Base-by-base conservation (phyloP, 768 basidiomycete species). In the Pulveroboletus sp. region DNA sequence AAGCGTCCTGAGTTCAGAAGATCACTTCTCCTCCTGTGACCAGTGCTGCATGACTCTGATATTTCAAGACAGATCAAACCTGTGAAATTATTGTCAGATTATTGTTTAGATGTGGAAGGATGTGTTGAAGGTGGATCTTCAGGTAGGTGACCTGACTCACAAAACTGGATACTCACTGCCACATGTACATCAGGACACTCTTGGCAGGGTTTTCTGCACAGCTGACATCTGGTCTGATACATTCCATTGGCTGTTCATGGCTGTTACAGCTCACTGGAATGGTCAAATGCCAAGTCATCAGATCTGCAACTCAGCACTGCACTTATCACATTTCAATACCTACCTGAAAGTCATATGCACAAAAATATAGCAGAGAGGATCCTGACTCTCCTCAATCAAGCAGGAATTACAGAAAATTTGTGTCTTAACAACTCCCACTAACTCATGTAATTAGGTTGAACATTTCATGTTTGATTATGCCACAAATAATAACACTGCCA, bases 51-150 rank as follows among this genome's bases (percentile, higher is more conserved):
- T 12, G 60, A 68, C 5, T 38, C 37, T 6, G 54, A 64, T 19
- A 65, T 68, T 6, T 68, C 63, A 14, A 54, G 58, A 24, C n/a
- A 31, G 58, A 17, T 56, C 58, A 2, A 63, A 63, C 31, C 31
- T 64, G 22, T 66, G 22, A 47, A 60, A 16, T 57, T 55, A 9
- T 68, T 59, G 59, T 11, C 34, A 30, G 31, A 32, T 12, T 32
- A 32, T 32, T 32, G 34, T 64, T 63, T 32, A 35, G 29, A 2
- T n/a, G n/a, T n/a, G n/a, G n/a, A n/a, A n/a, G n/a, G n/a, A n/a
- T n/a, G n/a, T n/a, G 39, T 42, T 27, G 14, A 63, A 60, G 42
- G 12, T 12, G 12, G 54, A 67, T 11, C 53, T 69, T 22, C 47
- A 43, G 44, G 67, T 69, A 36, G 43, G 57, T 17, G 8, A 4